phyloP scores from a whole-genome alignment of 2,329 filamentous ascomycete genomes.

The Fusarium caatingaense region DNA sequence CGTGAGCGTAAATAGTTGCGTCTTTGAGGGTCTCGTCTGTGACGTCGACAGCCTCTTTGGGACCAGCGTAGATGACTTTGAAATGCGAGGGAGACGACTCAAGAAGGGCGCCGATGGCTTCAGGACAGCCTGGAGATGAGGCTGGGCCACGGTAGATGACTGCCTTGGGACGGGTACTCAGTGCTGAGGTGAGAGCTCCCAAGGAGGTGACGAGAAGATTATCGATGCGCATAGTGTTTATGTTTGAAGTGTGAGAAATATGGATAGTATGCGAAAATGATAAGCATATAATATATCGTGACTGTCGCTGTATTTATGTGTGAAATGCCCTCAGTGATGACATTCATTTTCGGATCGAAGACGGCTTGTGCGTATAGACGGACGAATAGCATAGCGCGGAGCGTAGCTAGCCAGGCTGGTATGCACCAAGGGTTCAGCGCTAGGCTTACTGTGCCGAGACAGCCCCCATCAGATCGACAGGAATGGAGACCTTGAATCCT shows the following conservation, averaged over 20 bases:
- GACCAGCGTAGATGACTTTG: slow-evolving; percentile 2
- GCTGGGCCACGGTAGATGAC: slow-evolving; percentile 18
- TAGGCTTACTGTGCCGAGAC: not conserved
- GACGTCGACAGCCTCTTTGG: not conserved
- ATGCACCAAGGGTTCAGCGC: not conserved
- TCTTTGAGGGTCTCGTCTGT: slow-evolving; percentile 3
- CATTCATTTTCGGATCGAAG: not conserved
- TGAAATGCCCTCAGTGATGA: not conserved
- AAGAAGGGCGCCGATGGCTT: not conserved
- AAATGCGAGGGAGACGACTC: slow-evolving; percentile 2
- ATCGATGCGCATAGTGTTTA: not conserved
- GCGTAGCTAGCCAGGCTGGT: not conserved
- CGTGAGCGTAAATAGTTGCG: not conserved
- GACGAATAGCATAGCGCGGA: not conserved
- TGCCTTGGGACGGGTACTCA: not conserved
- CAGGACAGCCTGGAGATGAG: slow-evolving; percentile 4
- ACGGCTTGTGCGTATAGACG: not conserved
- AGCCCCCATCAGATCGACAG: not conserved
- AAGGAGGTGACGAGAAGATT: not conserved
- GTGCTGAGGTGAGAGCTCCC: not conserved
- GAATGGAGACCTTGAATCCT: too few species aligned
- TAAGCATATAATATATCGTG: too few species aligned
- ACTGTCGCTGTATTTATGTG: not conserved
- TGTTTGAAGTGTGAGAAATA: too few species aligned
- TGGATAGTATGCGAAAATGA: too few species aligned